phyloP scores from a whole-genome alignment of 768 basidiomycete species.

The Jaapia argillacea region DNA sequence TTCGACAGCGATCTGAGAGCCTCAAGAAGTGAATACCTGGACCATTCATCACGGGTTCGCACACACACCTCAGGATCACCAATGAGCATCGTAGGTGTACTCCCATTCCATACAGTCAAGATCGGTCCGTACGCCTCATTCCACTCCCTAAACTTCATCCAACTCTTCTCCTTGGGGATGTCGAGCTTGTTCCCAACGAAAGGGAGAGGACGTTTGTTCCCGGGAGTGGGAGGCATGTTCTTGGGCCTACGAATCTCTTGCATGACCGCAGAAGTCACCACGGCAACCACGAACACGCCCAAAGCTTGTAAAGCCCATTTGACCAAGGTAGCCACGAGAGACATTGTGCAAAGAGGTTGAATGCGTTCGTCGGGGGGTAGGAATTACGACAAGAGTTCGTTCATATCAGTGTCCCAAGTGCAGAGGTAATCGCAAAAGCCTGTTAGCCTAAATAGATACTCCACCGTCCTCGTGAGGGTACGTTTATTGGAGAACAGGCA shows the following conservation, averaged over 20 bases:
- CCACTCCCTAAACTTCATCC: slow-evolving; percentile 10
- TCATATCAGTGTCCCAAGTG: neutral
- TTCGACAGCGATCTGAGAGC: slow-evolving; percentile 5
- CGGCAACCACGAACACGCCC: neutral
- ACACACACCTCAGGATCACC: slow-evolving; percentile 3
- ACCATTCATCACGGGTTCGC: neutral
- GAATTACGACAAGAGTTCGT: neutral
- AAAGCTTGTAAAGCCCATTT: neutral
- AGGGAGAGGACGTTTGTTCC: slow-evolving; percentile 6
- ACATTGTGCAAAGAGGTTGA: neutral
- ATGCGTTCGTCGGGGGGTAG: neutral
- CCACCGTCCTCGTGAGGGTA: neutral
- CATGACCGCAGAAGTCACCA: slow-evolving; percentile 1
- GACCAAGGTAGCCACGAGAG: neutral
- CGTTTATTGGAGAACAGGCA: neutral
- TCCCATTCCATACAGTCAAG: slow-evolving; percentile 11
- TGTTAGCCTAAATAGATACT: neutral
- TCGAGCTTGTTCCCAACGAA: slow-evolving; percentile 8
- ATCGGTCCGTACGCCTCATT: slow-evolving; percentile 9
- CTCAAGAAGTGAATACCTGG: neutral
- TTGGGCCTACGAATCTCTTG: slow-evolving; percentile 5
- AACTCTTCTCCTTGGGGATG: slow-evolving; percentile 10
- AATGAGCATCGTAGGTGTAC: slow-evolving; percentile 11
- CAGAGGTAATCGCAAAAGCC: neutral
- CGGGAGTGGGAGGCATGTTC: slow-evolving; percentile 8